Evolutionary conservation across 176 grass and related monocot genomes (phyloP).

Genomic region (Oryza glaberrima): DNA sequence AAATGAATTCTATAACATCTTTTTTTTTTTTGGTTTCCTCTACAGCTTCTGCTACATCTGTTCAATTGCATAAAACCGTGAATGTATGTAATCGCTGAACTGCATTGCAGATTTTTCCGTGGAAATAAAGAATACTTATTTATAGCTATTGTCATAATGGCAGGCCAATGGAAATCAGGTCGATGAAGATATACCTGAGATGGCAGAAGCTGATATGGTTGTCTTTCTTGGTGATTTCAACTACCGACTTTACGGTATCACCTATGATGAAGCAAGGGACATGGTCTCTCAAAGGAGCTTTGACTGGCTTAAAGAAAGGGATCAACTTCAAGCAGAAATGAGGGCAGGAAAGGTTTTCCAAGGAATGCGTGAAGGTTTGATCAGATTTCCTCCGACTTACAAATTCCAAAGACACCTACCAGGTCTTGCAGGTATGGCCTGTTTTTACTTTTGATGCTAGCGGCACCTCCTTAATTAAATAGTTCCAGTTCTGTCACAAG

Average conservation of each 20-base stretch:
- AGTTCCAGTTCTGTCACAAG: conserved; percentile 16
- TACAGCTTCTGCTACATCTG: conserved; percentile 88
- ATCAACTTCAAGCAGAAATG: conserved; percentile 91
- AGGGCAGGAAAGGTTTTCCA: conserved; percentile 91
- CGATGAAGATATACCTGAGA: conserved; percentile 72
- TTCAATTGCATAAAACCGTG: conserved; percentile 80
- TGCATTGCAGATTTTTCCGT: conserved; percentile 10
- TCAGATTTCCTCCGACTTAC: conserved; percentile 96
- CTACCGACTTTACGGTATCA: conserved; percentile 86
- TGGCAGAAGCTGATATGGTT: conserved; percentile 89
- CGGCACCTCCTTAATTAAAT: conserved; percentile 4
- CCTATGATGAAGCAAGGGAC: conserved; percentile 94
- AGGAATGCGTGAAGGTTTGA: conserved; percentile 92
- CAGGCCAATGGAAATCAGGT: conserved; percentile 70
- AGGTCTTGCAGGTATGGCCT: conserved; percentile 76
- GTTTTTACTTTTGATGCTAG: conserved; percentile 14
- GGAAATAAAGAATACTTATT: conserved; percentile 10
- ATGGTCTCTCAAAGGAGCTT: conserved; percentile 97
- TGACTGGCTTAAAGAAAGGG: conserved; percentile 98
- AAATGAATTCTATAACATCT: conserved; percentile 27
- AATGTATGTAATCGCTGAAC: conserved; percentile 63
- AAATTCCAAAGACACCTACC: conserved; percentile 87
- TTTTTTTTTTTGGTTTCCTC: conserved; percentile 32
- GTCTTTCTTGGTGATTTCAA: conserved; percentile 99
- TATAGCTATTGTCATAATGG: conserved; percentile 40